Base-by-base conservation (phyloP, 1,139 yeast species). In the Yamadazyma siamensis region DNA sequence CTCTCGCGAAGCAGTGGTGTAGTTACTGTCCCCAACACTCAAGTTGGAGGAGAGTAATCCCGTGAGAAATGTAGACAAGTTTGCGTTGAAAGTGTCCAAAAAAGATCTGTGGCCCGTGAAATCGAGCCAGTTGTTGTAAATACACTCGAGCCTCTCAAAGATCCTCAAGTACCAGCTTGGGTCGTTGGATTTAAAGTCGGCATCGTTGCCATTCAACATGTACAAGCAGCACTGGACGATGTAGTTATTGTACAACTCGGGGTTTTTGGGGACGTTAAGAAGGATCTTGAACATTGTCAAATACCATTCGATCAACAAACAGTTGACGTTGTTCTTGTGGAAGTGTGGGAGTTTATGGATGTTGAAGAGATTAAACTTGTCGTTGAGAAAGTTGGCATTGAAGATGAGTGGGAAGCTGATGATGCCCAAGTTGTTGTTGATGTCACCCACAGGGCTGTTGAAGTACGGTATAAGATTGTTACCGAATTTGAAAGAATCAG, bases 331-430 rank as follows among this genome's bases (percentile, higher is more conserved):
- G 13, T 32, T 32, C 25, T 38, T 38, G 20, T 23, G 12, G 15
- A 38, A 29, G 7, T 23, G 14, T 7, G 32, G 27, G 9, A 33
- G 25, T 13, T 29, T 23, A n/a, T 34, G 23, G 6, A 32, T 23
- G 8, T 34, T 26, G 11, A 33, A 25, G n/a, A 33, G 15, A 6
- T 28, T 21, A 5, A 39, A 31, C 5, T 34, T 34, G 10, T 35
- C 29, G 23, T 38, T 34, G 31, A 65, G 44, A 27, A 58, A 55
- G 17, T 42, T 47, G 15, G 59, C 47, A 29, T 64, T 52, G 43
- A 71, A 64, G 9, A 72, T 51, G 17, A 71, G 44, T 1, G 77
- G 77, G 40, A 67, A 59, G 28, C 69, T 55, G 9, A 71, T 59
- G 18, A 71, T 66, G 1, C 69, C 69, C 21, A 66, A 44, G 34